phyloP scores from a whole-genome alignment of 345 rosid genomes.

The Corymbia maculata region DNA sequence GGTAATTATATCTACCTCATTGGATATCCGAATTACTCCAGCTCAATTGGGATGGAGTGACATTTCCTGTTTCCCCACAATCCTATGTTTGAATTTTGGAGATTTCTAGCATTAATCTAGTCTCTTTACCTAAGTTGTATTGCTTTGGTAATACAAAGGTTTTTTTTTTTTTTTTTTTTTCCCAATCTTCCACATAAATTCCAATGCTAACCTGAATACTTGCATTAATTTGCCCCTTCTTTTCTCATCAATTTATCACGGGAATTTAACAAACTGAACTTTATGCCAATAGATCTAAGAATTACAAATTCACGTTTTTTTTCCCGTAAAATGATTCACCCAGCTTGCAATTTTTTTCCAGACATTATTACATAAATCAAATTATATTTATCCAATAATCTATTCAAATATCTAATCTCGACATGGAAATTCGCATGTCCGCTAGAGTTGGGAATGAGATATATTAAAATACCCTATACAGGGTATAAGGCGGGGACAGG shows the following conservation, averaged over 20 bases:
- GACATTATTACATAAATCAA: too few relatives aligned
- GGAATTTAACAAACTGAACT: not conserved
- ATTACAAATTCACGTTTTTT: not conserved
- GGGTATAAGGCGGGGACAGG: not conserved
- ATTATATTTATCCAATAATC: too few relatives aligned
- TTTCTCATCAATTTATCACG: not conserved
- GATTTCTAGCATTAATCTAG: not conserved
- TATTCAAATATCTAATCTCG: not conserved
- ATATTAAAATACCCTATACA: not conserved
- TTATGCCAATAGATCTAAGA: not conserved
- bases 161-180: too few relatives aligned
- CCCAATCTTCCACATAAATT: not conserved
- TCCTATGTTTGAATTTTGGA: not conserved
- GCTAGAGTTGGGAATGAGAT: not conserved
- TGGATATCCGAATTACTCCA: rapidly evolving
- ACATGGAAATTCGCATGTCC: too few relatives aligned
- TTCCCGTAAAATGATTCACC: not conserved
- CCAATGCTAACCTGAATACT: not conserved
- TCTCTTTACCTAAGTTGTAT: not conserved
- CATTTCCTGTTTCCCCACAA: rapidly evolving
- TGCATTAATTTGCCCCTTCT: not conserved
- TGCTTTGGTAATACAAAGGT: not conserved
- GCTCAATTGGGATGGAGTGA: not conserved
- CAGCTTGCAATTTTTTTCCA: not conserved
- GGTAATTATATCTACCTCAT: not conserved